Evolutionary conservation across 2,329 filamentous ascomycete genomes (phyloP), one percentile per base, ranked within the genome.

Genomic region (Calycina marina): DNA sequence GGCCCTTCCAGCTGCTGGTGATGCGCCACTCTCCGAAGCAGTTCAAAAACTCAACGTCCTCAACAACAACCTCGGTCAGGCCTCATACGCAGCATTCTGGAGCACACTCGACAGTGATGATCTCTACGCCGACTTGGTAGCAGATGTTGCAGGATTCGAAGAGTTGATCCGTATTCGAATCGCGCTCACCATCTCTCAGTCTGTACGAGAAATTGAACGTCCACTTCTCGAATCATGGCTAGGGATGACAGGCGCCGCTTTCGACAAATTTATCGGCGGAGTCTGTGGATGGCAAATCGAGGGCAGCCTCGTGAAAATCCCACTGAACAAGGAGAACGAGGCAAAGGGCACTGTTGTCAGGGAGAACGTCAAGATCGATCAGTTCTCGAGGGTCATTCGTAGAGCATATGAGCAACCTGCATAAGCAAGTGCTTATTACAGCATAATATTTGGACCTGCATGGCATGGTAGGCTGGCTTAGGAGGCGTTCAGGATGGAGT

Each of bases 271-370:
- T 47, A 72, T 90, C 45, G 69, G 72, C 36, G 82, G 88, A 55
- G 80, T 88, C 8, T 90, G 80, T 52, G 83, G 80, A 43, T 98
- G 88, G 85, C 72, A 70, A 48, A 67, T 94, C 25, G 72, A 65
- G 33, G 64, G 65, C 17, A 53, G 55, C n/a, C 52, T 62, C 26
- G 76, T 94, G 41, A 72, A 72, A 56, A 72, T 98, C 35, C 90
- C 90, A 35, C 65, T 77, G 51, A 98, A 98, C 64, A 82, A 90
- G 53, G 90, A 98, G 61, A 94, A 94, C 57, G 88, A 96, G 71
- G 90, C 85, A 27, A 84, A 92, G 67, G 90, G 90, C 58, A 79
- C 85, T 25, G 81, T 94, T 57, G 92, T 94, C 51, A 73, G 86
- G 49, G 90, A 98, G 67, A 86, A 90, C 44, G 90, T 98, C 52